A percentile compares a stretch with the other conserved stretches of the same genome.
These are phyloP conservation scores for Paramecium bursaria DNA, from an alignment of 73 alveolate species.

Conservation along the genomic window DNA sequence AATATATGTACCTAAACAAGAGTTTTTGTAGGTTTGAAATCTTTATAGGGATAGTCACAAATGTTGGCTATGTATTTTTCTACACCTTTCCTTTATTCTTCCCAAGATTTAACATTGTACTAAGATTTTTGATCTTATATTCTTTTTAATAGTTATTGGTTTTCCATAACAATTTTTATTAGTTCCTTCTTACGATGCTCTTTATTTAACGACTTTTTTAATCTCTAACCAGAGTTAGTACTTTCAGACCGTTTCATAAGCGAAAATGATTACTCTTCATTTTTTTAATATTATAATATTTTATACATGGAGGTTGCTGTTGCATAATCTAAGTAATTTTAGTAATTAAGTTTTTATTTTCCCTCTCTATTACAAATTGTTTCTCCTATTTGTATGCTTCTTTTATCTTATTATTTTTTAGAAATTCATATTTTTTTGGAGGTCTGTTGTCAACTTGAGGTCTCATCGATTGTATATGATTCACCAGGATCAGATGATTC, in stretches of 20 bases:
- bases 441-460: slow-evolving; percentile 16
- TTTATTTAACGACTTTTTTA: slow-evolving; percentile 24
- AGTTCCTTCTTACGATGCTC: slow-evolving; percentile 42
- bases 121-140: slow-evolving; percentile 33
- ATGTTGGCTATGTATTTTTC: slow-evolving; percentile 44
- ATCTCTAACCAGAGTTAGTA: neutral
- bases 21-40: slow-evolving; percentile 52
- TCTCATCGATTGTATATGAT: slow-evolving; percentile 17
- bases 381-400: slow-evolving; percentile 8
- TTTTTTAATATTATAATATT: neutral
- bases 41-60: slow-evolving; percentile 46
- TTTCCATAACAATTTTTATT: slow-evolving; percentile 42
- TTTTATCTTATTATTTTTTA: slow-evolving; percentile 18
- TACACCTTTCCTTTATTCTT: slow-evolving; percentile 50
- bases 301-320: neutral
- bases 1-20: too few relatives aligned
- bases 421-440: slow-evolving; percentile 49
- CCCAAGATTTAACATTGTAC: slow-evolving; percentile 40
- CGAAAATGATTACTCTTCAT: neutral
- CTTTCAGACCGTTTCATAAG: neutral
- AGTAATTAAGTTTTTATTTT: slow-evolving; percentile 7
- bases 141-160: slow-evolving; percentile 18
- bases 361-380: slow-evolving; percentile 29
- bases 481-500: neutral
- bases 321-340: slow-evolving; percentile 5